phyloP scores from a whole-genome alignment of 345 rosid genomes.

The Sonneratia alba region DNA sequence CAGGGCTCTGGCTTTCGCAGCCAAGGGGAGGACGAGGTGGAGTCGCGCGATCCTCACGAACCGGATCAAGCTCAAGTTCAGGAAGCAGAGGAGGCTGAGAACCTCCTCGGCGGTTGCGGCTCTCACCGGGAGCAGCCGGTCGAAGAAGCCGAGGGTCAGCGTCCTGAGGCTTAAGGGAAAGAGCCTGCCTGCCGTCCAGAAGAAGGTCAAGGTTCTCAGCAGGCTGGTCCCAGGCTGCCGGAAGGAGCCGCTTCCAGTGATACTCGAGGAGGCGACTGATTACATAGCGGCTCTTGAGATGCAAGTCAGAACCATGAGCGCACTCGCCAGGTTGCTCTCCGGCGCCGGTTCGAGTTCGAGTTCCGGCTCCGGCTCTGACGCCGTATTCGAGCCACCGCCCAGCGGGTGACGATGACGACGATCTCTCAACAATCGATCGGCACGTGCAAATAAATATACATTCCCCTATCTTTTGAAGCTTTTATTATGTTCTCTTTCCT shows the following conservation, averaged over 20 bases:
- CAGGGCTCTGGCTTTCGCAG: conserved; percentile 66
- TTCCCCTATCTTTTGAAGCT: too few species aligned
- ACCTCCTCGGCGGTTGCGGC: conserved; percentile 8
- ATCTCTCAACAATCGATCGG: too few species aligned
- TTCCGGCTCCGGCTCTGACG: conserved; percentile 2
- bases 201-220: conserved; percentile 70
- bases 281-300: conserved; percentile 96
- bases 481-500: too few species aligned
- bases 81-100: conserved; percentile 56
- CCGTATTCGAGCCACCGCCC: conserved; percentile 16
- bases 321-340: conserved; percentile 53
- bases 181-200: conserved; percentile 71
- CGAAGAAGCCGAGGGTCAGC: conserved; percentile 62
- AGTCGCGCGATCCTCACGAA: conserved; percentile 81
- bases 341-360: conserved; percentile 7
- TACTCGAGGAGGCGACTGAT: conserved; percentile 88
- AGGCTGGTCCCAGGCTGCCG: conserved; percentile 97
- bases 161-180: conserved; percentile 49
- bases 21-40: conserved; percentile 82
- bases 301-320: conserved; percentile 88
- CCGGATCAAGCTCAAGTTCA: conserved; percentile 70
- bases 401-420: neutral
- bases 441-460: too few species aligned
- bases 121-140: conserved; percentile 24
- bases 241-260: conserved; percentile 76